Conservation (phyloP, 352 stramenopile species). For the Pythium rishiriense region DNA sequence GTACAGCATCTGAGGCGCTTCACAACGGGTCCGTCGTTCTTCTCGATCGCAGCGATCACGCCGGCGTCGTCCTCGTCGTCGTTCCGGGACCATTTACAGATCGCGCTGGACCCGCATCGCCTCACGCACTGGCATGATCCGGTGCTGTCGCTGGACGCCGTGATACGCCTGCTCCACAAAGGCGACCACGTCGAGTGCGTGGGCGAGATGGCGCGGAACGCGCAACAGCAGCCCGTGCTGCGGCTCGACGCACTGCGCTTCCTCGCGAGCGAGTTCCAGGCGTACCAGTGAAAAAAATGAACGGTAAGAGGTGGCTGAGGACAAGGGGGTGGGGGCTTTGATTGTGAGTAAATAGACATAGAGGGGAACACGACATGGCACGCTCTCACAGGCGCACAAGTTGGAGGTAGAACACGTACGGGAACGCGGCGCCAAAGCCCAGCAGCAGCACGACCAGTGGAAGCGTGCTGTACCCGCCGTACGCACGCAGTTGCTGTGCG, state of each 20-base stretch:
- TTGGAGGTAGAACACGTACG: conserved; percentile 30
- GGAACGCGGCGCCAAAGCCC: conserved; percentile 25
- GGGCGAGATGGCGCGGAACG: conserved; percentile 19
- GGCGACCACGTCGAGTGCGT: conserved; percentile 21
- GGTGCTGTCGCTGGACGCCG: conserved; percentile 9
- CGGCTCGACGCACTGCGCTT: conserved; percentile 21
- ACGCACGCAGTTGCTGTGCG: conserved; percentile 46
- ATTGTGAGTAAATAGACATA: neutral
- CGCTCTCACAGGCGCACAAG: conserved; percentile 20
- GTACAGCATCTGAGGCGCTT: conserved; percentile 29
- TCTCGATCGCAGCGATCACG: conserved; percentile 16
- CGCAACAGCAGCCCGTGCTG: conserved; percentile 23
- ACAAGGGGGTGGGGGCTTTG: too few relatives aligned
- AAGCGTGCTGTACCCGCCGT: conserved; percentile 44
- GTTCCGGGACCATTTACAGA: conserved; percentile 26
- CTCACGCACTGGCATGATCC: conserved; percentile 3
- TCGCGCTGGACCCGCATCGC: conserved; percentile 14
- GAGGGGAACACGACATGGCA: too few relatives aligned
- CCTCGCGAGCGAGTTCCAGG: conserved; percentile 28
- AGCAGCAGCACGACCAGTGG: conserved; percentile 28
- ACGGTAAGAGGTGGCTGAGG: too few relatives aligned
- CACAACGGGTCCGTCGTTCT: conserved; percentile 26
- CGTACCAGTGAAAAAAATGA: conserved; percentile 20
- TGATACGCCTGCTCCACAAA: conserved; percentile 28
- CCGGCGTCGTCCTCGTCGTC: conserved; percentile 1